A percentile compares a stretch with the other conserved stretches of the same genome.
Conservation (phyloP, 2,329 filamentous ascomycete genomes). For the Pleoardoris graminearum region DNA sequence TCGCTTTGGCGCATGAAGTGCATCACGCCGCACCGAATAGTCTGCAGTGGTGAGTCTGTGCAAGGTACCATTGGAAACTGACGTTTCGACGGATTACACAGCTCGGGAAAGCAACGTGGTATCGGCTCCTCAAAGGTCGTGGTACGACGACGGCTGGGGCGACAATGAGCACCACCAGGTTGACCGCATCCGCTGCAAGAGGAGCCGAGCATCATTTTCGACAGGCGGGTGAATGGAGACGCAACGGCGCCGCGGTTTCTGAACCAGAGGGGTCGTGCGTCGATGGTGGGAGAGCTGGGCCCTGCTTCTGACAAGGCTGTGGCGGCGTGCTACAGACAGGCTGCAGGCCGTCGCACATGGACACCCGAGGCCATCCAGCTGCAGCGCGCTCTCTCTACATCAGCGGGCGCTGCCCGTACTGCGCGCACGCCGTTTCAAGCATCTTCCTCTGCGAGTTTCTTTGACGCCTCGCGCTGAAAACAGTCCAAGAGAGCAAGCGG, state of each 20-base stretch:
- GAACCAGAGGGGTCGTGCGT: neutral
- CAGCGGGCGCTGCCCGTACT: slow-evolving; percentile 6
- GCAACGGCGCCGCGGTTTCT: neutral
- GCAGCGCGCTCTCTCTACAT: neutral
- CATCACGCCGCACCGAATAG: neutral
- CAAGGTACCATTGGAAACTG: neutral
- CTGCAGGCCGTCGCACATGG: slow-evolving; percentile 1
- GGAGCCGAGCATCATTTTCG: neutral
- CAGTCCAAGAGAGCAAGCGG: slow-evolving; percentile 1
- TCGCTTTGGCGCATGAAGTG: neutral
- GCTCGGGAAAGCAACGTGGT: slow-evolving; percentile 8
- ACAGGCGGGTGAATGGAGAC: neutral
- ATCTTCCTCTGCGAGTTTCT: neutral
- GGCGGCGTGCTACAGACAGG: neutral
- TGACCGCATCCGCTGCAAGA: neutral
- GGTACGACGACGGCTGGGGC: slow-evolving; percentile 1
- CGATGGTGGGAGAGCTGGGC: neutral
- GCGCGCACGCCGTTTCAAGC: neutral
- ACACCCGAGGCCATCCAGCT: neutral
- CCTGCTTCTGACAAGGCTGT: neutral
- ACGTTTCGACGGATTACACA: slow-evolving; percentile 6
- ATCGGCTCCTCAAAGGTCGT: neutral
- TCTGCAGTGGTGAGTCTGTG: neutral
- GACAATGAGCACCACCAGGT: neutral
- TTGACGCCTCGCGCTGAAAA: slow-evolving; percentile 3